Percentiles rank a stretch among this genome's conserved stretches.
Conservation (phyloP, 2,329 filamentous ascomycete species). For the Pseudocercospora fuligena region DNA sequence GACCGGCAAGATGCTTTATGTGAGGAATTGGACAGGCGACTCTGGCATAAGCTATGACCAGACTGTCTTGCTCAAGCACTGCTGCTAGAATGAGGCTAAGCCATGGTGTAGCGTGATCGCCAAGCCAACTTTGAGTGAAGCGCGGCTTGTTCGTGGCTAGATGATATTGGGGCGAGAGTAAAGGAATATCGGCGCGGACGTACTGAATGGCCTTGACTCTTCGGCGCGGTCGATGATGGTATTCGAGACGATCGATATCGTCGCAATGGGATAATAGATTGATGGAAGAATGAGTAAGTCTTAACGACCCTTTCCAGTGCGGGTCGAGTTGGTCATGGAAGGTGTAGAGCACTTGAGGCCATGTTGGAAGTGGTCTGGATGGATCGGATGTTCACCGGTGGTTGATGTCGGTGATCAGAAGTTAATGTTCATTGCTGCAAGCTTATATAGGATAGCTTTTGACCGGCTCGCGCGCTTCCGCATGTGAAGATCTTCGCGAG, state of each 20-base stretch:
- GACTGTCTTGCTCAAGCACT: background rate
- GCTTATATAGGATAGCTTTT: background rate
- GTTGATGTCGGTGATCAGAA: background rate
- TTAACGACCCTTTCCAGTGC: constrained; percentile 9
- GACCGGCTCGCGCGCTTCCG: background rate
- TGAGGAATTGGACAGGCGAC: background rate
- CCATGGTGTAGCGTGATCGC: background rate
- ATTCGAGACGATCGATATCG: background rate
- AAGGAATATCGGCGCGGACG: background rate
- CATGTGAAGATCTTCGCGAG: background rate
- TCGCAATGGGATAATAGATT: background rate
- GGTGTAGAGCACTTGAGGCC: background rate
- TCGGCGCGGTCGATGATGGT: background rate
- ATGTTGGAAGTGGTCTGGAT: background rate
- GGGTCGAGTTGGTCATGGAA: background rate
- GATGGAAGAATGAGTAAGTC: background rate
- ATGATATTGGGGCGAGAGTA: background rate
- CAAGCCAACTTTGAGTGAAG: background rate
- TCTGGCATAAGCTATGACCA: background rate
- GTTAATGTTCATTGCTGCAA: background rate
- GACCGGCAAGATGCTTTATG: background rate
- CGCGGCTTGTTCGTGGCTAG: background rate
- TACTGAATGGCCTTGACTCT: background rate
- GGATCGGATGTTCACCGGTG: background rate
- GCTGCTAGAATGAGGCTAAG: background rate